These are phyloP conservation scores for Mycena indigotica DNA, from an alignment of 768 basidiomycete genomes.

Conservation along the genomic window DNA sequence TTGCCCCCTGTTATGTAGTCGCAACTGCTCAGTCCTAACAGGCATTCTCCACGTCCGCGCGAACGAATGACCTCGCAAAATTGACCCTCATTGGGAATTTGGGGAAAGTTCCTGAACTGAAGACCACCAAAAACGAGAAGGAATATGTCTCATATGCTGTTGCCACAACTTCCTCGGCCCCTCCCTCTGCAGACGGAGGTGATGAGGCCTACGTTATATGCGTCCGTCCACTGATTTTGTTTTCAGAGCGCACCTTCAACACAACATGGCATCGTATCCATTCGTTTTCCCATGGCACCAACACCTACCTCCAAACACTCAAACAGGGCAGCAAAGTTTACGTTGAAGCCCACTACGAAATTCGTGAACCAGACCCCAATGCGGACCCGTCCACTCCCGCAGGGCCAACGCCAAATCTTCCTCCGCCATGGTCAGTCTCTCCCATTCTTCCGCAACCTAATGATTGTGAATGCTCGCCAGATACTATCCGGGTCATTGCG, in stretches of 20 bases:
- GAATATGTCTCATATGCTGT: slow-evolving; percentile 83
- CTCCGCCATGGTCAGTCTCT: slow-evolving; percentile 67
- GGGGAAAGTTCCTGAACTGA: slow-evolving; percentile 69
- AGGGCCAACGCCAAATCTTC: slow-evolving; percentile 81
- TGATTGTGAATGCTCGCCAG: slow-evolving; percentile 35
- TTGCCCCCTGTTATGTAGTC: background rate
- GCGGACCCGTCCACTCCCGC: slow-evolving; percentile 67
- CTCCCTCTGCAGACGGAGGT: too few relatives aligned
- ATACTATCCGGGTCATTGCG: slow-evolving; percentile 53
- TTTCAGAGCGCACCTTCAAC: slow-evolving; percentile 31
- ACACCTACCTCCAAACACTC: slow-evolving; percentile 64
- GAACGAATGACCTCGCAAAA: slow-evolving; percentile 68
- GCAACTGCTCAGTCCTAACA: slow-evolving; percentile 28
- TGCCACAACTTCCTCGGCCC: slow-evolving; percentile 63
- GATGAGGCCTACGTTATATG: too few relatives aligned
- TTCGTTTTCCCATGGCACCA: slow-evolving; percentile 66
- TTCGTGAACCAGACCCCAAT: slow-evolving; percentile 68
- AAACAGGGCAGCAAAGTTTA: slow-evolving; percentile 76
- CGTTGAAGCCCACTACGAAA: slow-evolving; percentile 77
- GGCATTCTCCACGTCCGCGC: slow-evolving; percentile 65
- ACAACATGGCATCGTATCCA: slow-evolving; percentile 79
- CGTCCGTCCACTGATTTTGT: too few relatives aligned
- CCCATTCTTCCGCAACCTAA: background rate
- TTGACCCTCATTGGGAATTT: slow-evolving; percentile 77
- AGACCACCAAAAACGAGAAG: slow-evolving; percentile 69